Evolutionary conservation across 2,329 filamentous ascomycete genomes (phyloP), one percentile per base, ranked within the genome.

Genomic region (Aspergillus puulaauensis): DNA sequence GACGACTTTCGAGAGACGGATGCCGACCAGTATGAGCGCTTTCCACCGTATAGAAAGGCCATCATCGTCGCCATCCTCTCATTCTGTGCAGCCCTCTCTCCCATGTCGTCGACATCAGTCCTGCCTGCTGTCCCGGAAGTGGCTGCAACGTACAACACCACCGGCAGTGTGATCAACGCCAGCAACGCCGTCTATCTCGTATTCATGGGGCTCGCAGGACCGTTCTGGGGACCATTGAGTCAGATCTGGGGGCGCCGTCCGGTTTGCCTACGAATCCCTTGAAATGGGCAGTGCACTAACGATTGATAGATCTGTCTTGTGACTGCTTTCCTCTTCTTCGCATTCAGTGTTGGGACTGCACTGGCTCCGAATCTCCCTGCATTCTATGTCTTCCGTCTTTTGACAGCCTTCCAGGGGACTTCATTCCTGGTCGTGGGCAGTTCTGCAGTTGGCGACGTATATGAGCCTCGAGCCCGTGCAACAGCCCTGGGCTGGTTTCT

Each of bases 81-180:
- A 6, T 24, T 24, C 23, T 24, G 23, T 24, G 23, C 23, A 24
- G 6, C 23, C 2, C 23, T 24, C 23, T 24, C 23, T 7, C 23
- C 23, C 23, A 24, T 24, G 23, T 24, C 23, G 23, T 24, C 23
- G 23, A 93, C 90, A 0, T 87, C 87, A 1, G 84, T 93, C 11
- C 74, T 93, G 11, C 82, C 89, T 1, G 90, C 89, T 3, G 84
- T 89, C 1, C 89, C 90, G 1, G 90, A 93, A 71, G 86, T 93
- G 5, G 88, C 88, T 1, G 71, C 70, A 3, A 85, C 84, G 7
- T 91, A 83, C 68, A 61, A 77, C 40, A 90, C 87, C 0, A 88
- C 83, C 0, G 87, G 86, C 6, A 83, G 82, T 14, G 82, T 91
- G 56, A 86, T 93, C 70, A 90, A 90, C 69, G 74, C 89, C 47